A percentile compares a stretch with the other conserved stretches of the same genome.
Conservation (phyloP, 2,329 filamentous ascomycete species). For the Lecanicillium sp. region DNA sequence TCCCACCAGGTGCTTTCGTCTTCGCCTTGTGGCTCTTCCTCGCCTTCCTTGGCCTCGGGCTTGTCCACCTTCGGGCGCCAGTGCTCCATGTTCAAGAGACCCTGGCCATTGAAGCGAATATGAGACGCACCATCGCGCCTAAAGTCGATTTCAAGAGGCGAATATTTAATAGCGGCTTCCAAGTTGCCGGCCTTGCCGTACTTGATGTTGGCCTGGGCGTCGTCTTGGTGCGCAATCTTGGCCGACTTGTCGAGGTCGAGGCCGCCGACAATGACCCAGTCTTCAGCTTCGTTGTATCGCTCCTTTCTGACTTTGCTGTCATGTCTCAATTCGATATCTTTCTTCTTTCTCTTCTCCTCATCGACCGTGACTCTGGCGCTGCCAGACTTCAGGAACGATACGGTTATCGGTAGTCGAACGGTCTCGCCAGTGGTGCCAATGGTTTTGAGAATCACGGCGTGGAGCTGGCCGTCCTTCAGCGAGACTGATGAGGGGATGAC, state of each 20-base stretch:
- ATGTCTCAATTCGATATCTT: constrained; percentile 81
- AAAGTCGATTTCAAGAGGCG: constrained; percentile 81
- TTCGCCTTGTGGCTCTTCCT: constrained; percentile 41
- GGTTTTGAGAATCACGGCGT: constrained; percentile 75
- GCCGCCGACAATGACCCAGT: constrained; percentile 81
- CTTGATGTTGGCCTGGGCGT: constrained; percentile 62
- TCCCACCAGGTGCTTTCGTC: constrained; percentile 98
- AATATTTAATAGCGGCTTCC: constrained; percentile 75
- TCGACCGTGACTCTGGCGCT: constrained; percentile 82
- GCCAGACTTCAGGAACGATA: constrained; percentile 86
- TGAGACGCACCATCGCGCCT: constrained; percentile 74
- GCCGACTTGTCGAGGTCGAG: constrained; percentile 65
- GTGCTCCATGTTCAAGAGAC: constrained; percentile 87
- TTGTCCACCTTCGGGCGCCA: constrained; percentile 82
- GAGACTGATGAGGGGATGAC: constrained; percentile 64
- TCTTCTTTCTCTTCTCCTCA: constrained; percentile 82
- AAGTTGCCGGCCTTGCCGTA: constrained; percentile 73
- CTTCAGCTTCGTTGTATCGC: constrained; percentile 84
- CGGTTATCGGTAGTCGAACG: constrained; percentile 71
- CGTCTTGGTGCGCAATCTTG: constrained; percentile 57
- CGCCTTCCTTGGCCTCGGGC: constrained; percentile 47
- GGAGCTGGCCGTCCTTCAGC: constrained; percentile 73
- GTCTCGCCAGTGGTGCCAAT: constrained; percentile 55
- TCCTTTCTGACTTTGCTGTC: constrained; percentile 81
- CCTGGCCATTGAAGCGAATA: constrained; percentile 83